Percentiles rank a stretch among this genome's conserved stretches.
Conservation (phyloP, 2,329 filamentous ascomycete genomes). For the Fusarium aywerte region DNA sequence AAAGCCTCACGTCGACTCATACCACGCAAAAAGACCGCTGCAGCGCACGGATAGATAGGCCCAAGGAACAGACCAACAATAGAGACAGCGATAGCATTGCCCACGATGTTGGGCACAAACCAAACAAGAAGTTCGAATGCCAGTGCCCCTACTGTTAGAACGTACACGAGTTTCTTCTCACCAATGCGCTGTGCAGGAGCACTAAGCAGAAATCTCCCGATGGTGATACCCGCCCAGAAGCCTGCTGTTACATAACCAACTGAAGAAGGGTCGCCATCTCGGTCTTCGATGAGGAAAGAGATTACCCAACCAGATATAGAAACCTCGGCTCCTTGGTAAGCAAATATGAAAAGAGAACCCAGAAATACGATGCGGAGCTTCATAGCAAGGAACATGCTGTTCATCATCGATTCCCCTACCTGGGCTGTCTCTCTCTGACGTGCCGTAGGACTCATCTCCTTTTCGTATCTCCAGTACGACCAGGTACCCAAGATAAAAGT, state of each 20-base stretch:
- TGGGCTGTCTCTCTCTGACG: constrained; percentile 46
- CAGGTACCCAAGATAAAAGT: constrained; percentile 70
- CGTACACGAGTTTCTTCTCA: constrained; percentile 75
- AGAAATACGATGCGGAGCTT: constrained; percentile 72
- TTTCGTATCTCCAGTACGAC: constrained; percentile 77
- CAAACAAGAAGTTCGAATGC: constrained; percentile 81
- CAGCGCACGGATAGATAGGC: constrained; percentile 80
- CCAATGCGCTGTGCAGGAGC: constrained; percentile 74
- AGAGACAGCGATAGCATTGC: constrained; percentile 73
- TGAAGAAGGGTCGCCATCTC: constrained; percentile 73
- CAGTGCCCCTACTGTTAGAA: constrained; percentile 68
- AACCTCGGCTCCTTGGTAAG: constrained; percentile 87
- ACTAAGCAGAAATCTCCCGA: constrained; percentile 78
- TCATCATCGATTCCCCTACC: constrained; percentile 46
- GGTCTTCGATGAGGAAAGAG: constrained; percentile 80
- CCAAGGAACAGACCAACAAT: constrained; percentile 81
- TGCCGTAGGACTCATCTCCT: constrained; percentile 60
- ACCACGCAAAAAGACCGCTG: constrained; percentile 69
- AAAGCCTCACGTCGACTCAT: constrained; percentile 70
- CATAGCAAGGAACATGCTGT: constrained; percentile 60
- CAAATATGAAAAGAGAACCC: constrained; percentile 84
- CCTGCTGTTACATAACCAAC: constrained; percentile 84
- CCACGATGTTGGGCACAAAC: constrained; percentile 79
- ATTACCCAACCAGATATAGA: constrained; percentile 89
- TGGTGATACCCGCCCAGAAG: constrained; percentile 78